These are phyloP conservation scores for Dianthus caryophyllus DNA, from an alignment of 148 eudicot genomes.

Conservation along the genomic window DNA sequence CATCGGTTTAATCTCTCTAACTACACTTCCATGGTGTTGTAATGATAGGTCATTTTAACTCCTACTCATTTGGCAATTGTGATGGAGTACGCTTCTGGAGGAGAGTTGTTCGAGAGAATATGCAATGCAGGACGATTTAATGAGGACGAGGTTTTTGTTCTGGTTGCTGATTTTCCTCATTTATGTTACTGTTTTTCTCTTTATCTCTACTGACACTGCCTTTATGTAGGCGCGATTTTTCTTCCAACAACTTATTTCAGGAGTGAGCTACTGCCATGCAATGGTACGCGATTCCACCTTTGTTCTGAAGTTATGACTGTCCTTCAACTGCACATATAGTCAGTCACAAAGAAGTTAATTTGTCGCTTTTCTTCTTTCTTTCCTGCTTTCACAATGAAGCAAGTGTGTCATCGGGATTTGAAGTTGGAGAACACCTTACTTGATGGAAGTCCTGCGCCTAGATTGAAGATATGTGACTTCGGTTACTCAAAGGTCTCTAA, in stretches of 20 bases:
- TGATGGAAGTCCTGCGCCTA: slow-evolving; percentile 50
- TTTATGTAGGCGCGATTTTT: slow-evolving; percentile 41
- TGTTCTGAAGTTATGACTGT: background rate
- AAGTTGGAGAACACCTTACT: slow-evolving; percentile 45
- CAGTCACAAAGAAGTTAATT: background rate
- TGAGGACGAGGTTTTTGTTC: slow-evolving; percentile 40
- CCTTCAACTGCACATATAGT: background rate
- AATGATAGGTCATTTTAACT: slow-evolving; percentile 36
- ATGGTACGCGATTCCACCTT: slow-evolving; percentile 30
- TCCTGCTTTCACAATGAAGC: slow-evolving; percentile 26
- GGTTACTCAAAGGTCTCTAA: slow-evolving; percentile 41
- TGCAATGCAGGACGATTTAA: slow-evolving; percentile 46
- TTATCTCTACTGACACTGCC: slow-evolving; percentile 10
- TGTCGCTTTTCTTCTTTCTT: background rate
- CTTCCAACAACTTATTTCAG: slow-evolving; percentile 46
- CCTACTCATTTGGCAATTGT: slow-evolving; percentile 50
- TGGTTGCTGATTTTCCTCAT: background rate
- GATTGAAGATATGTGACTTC: slow-evolving; percentile 46
- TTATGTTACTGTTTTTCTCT: background rate
- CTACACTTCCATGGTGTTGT: background rate
- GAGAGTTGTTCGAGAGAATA: slow-evolving; percentile 46
- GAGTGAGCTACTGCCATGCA: slow-evolving; percentile 45
- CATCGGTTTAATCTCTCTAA: slow-evolving; percentile 5
- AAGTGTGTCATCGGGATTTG: slow-evolving; percentile 47
- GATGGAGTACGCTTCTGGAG: slow-evolving; percentile 52